These are phyloP conservation scores for Trametes cubensis DNA, from an alignment of 768 basidiomycete genomes.

Conservation along the genomic window DNA sequence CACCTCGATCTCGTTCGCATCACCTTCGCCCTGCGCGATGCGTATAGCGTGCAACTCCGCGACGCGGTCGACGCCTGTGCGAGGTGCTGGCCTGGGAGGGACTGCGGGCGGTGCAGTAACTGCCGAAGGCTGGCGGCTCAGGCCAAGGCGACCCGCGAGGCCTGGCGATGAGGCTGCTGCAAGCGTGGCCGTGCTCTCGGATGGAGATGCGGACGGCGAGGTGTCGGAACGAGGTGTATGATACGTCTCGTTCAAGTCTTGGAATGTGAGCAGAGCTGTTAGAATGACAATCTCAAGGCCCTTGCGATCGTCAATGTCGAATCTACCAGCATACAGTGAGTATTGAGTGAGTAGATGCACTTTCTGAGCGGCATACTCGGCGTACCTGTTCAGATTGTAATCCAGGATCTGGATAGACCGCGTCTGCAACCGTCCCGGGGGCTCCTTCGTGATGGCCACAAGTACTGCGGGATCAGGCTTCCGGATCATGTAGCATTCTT, in stretches of 20 bases:
- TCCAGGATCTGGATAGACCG: conserved; percentile 76
- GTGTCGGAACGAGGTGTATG: conserved; percentile 35
- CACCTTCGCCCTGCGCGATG: conserved; percentile 43
- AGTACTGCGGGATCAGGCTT: conserved; percentile 89
- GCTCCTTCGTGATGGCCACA: conserved; percentile 80
- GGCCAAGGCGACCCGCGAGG: conserved; percentile 4
- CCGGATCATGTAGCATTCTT: conserved; percentile 79
- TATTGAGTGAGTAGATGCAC: not conserved
- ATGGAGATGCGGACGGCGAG: not conserved
- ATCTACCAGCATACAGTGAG: conserved; percentile 45
- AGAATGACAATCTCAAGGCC: conserved; percentile 83
- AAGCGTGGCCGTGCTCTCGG: conserved; percentile 14
- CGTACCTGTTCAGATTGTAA: conserved; percentile 79
- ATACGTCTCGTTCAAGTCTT: conserved; percentile 64
- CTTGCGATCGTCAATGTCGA: conserved; percentile 84
- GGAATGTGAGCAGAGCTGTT: conserved; percentile 75
- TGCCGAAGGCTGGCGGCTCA: conserved; percentile 10
- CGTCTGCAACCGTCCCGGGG: conserved; percentile 64
- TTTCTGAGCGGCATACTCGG: not conserved
- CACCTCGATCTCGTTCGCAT: conserved; percentile 75
- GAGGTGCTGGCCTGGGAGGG: conserved; percentile 58
- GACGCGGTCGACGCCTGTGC: conserved; percentile 68
- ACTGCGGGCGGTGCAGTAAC: conserved; percentile 25
- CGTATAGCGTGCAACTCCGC: conserved; percentile 68
- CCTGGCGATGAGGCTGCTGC: conserved; percentile 8